Conservation (phyloP, 345 rosid species). For the Dipteronia sinensis region DNA sequence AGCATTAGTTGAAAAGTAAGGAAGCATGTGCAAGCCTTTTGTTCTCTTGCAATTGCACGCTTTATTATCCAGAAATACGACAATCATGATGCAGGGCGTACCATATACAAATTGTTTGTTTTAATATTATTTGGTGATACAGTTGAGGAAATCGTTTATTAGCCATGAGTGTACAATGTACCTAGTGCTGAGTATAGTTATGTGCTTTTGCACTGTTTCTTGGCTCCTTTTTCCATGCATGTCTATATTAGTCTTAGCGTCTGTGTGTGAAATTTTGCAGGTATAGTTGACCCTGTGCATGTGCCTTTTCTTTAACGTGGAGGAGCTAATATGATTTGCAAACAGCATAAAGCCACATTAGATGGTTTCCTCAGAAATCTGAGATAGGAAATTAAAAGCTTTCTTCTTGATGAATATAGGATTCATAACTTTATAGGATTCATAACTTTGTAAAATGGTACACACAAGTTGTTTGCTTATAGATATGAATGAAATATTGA, state of each 20-base stretch:
- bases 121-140: neutral
- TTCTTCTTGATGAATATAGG: neutral
- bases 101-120: neutral
- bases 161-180: neutral
- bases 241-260: neutral
- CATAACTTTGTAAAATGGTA: neutral
- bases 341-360: neutral
- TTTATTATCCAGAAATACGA: neutral
- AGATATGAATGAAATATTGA: neutral
- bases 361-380: neutral
- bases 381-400: neutral
- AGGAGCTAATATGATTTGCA: constrained; percentile 9
- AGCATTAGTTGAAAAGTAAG: too few relatives aligned
- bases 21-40: neutral
- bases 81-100: neutral
- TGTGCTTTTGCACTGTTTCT: neutral
- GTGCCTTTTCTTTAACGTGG: neutral
- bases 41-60: neutral
- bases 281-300: neutral
- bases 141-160: neutral
- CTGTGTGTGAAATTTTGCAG: neutral
- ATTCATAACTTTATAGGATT: neutral
- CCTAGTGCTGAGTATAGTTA: neutral
- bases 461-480: neutral
- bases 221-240: neutral